phyloP scores from a whole-genome alignment of 768 basidiomycete genomes.

The Lactarius evosmus region DNA sequence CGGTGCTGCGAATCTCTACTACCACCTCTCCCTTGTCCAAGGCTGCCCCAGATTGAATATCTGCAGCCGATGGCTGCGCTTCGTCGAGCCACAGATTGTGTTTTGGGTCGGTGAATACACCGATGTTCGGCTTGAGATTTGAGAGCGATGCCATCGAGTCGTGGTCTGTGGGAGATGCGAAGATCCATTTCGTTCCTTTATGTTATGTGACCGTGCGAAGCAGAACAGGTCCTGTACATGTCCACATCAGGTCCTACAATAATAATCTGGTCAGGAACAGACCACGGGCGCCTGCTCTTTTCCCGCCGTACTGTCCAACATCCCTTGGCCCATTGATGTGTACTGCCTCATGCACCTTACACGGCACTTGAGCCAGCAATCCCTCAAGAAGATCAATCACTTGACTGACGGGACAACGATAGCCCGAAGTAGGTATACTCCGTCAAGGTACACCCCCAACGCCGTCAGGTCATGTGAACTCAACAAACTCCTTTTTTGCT shows the following conservation, averaged over 20 bases:
- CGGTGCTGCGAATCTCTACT: slow-evolving; percentile 62
- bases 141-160: slow-evolving; percentile 3
- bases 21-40: slow-evolving; percentile 52
- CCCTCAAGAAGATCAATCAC: neutral
- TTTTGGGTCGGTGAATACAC: slow-evolving; percentile 27
- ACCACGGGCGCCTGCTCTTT: too few species aligned
- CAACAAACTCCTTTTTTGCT: neutral
- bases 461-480: neutral
- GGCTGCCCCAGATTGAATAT: slow-evolving; percentile 16
- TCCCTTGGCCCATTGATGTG: too few species aligned
- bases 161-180: slow-evolving; percentile 35
- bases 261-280: too few species aligned
- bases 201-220: neutral
- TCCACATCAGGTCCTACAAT: neutral
- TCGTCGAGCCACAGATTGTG: slow-evolving; percentile 31
- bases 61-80: slow-evolving; percentile 32
- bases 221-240: neutral
- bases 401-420: neutral
- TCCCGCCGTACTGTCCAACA: too few species aligned
- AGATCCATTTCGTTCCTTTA: neutral
- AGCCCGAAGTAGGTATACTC: too few species aligned
- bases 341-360: too few species aligned
- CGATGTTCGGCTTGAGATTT: slow-evolving; percentile 27
- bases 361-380: too few species aligned
- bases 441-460: neutral